Conservation (phyloP, 1,284 basidiomycete species). For the Kwoniella shivajii region DNA sequence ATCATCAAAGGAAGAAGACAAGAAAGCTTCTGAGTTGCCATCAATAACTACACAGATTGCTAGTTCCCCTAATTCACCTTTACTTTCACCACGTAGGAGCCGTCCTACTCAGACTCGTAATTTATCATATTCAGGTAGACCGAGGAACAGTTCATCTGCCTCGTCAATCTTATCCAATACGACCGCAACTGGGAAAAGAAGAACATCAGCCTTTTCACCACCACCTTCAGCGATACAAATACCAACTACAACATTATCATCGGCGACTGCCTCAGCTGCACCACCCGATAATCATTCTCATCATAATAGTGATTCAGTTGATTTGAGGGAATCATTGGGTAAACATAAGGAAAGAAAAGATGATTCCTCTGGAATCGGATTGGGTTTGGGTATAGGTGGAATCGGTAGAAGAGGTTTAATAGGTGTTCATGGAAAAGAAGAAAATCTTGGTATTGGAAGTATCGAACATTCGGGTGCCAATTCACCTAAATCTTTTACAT, state of each 20-base stretch:
- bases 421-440: slow-evolving; percentile 40
- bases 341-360: slow-evolving; percentile 31
- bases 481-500: slow-evolving; percentile 34
- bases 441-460: slow-evolving; percentile 7
- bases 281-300: slow-evolving; percentile 19
- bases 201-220: slow-evolving; percentile 40
- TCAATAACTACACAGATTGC: slow-evolving; percentile 8
- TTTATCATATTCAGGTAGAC: slow-evolving; percentile 25
- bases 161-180: slow-evolving; percentile 33
- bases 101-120: slow-evolving; percentile 17
- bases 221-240: slow-evolving; percentile 25
- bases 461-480: slow-evolving; percentile 18
- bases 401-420: slow-evolving; percentile 32
- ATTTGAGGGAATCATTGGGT: slow-evolving; percentile 40
- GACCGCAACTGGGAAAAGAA: slow-evolving; percentile 24
- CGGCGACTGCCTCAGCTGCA: slow-evolving; percentile 28
- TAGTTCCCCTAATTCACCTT: slow-evolving; percentile 7
- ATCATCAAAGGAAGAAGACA: neutral
- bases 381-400: slow-evolving; percentile 37
- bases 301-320: slow-evolving; percentile 20
- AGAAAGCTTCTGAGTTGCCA: slow-evolving; percentile 2
- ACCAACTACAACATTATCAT: slow-evolving; percentile 26
- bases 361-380: slow-evolving; percentile 6
- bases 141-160: slow-evolving; percentile 31
- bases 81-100: neutral